These are phyloP conservation scores for Senecio squalidus DNA, from an alignment of 140 eudicot species.

Conservation along the genomic window DNA sequence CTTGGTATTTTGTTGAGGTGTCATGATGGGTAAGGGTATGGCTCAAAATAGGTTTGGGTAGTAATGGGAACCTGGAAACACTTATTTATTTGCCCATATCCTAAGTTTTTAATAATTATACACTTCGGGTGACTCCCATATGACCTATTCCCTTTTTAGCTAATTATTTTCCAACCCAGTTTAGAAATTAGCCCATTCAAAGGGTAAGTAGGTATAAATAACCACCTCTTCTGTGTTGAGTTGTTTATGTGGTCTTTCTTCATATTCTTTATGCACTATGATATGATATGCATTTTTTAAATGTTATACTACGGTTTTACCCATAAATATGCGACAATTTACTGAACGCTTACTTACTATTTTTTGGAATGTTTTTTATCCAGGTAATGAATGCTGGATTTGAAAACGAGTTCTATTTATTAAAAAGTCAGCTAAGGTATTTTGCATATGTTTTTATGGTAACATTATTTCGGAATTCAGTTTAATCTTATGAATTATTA, in stretches of 20 bases:
- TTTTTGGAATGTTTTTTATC: constrained; percentile 22
- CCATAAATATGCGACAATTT: constrained; percentile 5
- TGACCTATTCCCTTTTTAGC: neutral
- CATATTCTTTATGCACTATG: too few relatives aligned
- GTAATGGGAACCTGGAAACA: neutral
- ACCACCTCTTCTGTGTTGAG: too few relatives aligned
- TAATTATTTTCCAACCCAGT: too few relatives aligned
- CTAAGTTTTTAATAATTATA: neutral
- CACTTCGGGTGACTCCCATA: neutral
- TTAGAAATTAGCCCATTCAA: too few relatives aligned
- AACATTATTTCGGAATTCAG: constrained; percentile 1
- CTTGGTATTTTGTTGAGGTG: neutral
- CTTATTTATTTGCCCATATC: neutral
- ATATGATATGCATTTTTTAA: neutral
- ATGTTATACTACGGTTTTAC: neutral
- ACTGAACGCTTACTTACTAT: neutral
- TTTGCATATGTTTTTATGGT: constrained; percentile 4
- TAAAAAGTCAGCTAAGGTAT: constrained; percentile 61
- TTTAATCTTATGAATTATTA: neutral
- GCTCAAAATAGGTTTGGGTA: neutral
- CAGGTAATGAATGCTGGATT: constrained; percentile 96
- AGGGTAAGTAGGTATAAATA: too few relatives aligned
- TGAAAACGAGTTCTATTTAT: constrained; percentile 82
- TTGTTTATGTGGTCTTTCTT: too few relatives aligned
- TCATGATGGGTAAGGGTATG: neutral